These are phyloP conservation scores for Phytopythium ostracodes DNA, from an alignment of 352 stramenopile species.

Conservation along the genomic window DNA sequence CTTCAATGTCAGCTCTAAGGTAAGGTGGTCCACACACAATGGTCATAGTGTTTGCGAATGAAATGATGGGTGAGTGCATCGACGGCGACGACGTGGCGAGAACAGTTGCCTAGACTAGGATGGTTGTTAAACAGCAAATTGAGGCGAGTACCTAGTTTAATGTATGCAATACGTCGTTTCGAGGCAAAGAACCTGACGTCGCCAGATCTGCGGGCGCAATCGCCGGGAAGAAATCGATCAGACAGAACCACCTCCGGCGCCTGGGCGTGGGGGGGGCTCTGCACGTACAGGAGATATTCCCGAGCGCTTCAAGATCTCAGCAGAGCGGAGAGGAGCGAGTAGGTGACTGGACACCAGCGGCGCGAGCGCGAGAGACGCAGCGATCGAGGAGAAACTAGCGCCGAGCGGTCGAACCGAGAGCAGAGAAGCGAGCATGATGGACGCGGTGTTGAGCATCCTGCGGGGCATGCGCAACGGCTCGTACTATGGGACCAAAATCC, in stretches of 20 bases:
- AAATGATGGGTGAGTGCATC: neutral
- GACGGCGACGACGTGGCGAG: neutral
- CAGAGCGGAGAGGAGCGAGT: neutral
- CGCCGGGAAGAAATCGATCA: neutral
- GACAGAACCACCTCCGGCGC: neutral
- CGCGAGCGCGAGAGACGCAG: neutral
- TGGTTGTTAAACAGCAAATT: conserved; percentile 5
- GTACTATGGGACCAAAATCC: conserved; percentile 89
- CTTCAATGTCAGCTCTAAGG: neutral
- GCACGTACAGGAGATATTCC: neutral
- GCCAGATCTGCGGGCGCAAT: conserved; percentile 3
- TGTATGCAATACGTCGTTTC: neutral
- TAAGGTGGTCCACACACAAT: neutral
- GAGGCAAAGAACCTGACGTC: neutral
- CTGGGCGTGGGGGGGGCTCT: neutral
- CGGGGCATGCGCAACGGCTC: conserved; percentile 83
- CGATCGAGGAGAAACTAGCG: neutral
- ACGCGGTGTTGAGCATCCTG: conserved; percentile 64
- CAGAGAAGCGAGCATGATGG: conserved; percentile 25
- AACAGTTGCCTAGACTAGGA: conserved; percentile 11
- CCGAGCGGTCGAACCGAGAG: neutral
- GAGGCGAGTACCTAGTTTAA: neutral
- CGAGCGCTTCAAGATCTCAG: neutral
- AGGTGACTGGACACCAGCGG: neutral
- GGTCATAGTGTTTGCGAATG: neutral